Evolutionary conservation across 139 green algal genomes (phyloP), one percentile per base, ranked within the genome.

Genomic region (Nannochloris sp.): DNA sequence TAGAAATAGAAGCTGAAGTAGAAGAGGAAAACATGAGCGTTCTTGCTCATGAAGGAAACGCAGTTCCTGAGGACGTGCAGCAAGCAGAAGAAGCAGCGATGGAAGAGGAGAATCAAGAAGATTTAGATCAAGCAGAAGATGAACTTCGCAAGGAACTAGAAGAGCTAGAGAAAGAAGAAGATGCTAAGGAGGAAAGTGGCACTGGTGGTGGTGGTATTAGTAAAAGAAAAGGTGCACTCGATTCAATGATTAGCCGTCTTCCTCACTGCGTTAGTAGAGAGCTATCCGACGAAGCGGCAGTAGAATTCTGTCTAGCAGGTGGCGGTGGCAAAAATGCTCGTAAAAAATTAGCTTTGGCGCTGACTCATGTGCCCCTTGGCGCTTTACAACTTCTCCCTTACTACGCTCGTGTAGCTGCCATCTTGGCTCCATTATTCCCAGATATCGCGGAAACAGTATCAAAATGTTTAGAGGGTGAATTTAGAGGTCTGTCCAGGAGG

Each of bases 221-320:
- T n/a, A 14, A 33, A n/a, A 33, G n/a, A 12, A 54, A 48, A 13
- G 44, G 47, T 14, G 66, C 38, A 13, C 42, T 95, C 51, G 84
- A 94, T 33, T 37, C 70, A n/a, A 59, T 98, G 14, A 51, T 97
- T 19, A 38, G 55, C 0, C 76, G 82, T 7, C 75, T 98, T 54
- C 68, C 73, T 0, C 71, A 57, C 23, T 92, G 84, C 60, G 79
- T 92, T 6, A 93, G 69, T 54, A 63, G 80, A 31, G 88, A 97
- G 32, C 54, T 87, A 34, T 81, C 78, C 25, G 92, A 98, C 51
- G 77, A 92, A 54, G 59, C 95, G 27, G 72, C 87, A 1, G 61
- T 95, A 7, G 85, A 92, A 42, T 96, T 97, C 71, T 96, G 87
- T 73, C 96, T 90, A 68, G 81, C 60, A 24, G 35, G 54, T 19